A percentile compares a stretch with the other conserved stretches of the same genome.
Conservation (phyloP, 148 eudicot genomes). For the Diospyros lotus region DNA sequence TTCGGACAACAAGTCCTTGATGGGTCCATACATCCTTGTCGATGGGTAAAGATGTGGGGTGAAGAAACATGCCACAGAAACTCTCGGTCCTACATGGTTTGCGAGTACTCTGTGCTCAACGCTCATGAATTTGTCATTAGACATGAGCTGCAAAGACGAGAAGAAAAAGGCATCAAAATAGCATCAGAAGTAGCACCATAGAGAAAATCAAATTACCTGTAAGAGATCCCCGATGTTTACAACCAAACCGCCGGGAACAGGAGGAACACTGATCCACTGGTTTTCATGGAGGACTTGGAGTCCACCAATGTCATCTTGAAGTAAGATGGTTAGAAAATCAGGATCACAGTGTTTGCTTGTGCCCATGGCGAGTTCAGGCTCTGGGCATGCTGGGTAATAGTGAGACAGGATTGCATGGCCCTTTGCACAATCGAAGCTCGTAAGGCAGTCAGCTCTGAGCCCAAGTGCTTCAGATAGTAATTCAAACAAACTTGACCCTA, state of each 20-base stretch:
- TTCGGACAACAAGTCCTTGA: conserved; percentile 19
- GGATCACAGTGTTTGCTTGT: conserved; percentile 34
- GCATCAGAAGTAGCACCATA: background rate
- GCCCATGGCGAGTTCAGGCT: conserved; percentile 43
- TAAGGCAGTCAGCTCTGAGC: conserved; percentile 15
- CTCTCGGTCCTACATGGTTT: conserved; percentile 25
- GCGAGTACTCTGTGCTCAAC: conserved; percentile 23
- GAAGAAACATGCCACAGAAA: conserved; percentile 29
- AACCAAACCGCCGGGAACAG: conserved; percentile 31
- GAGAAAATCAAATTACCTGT: conserved; percentile 16
- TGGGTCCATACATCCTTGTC: conserved; percentile 10
- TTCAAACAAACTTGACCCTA: conserved; percentile 18
- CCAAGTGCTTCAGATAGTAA: conserved; percentile 23
- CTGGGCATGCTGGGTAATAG: conserved; percentile 54
- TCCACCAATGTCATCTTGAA: conserved; percentile 40
- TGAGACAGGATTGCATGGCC: conserved; percentile 23
- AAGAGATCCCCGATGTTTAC: conserved; percentile 46
- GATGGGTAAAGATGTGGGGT: conserved; percentile 6
- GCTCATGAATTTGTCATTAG: conserved; percentile 29
- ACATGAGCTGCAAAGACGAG: conserved; percentile 16
- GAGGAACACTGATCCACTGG: conserved; percentile 41
- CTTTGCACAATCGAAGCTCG: conserved; percentile 17
- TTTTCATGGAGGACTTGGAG: conserved; percentile 43
- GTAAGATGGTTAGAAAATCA: conserved; percentile 29
- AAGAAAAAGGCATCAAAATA: background rate